Conservation (phyloP, 345 rosid species). For the Eucalyptus victrix region DNA sequence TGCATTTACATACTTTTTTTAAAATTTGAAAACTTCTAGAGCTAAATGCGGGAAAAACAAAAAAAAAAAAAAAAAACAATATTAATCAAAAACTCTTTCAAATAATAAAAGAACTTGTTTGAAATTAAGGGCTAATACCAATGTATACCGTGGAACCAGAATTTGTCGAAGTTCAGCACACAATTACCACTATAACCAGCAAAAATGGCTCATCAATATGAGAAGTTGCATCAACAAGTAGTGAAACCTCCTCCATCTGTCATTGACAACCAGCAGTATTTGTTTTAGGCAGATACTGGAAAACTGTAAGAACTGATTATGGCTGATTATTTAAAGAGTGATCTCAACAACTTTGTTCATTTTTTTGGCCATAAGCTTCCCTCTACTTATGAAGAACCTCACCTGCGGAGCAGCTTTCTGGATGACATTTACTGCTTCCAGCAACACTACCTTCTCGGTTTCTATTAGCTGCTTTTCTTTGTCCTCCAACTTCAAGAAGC, state of each 20-base stretch:
- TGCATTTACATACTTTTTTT: not conserved
- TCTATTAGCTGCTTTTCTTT: conserved; percentile 57
- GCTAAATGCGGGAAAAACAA: not conserved
- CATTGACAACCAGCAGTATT: conserved; percentile 11
- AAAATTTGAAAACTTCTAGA: not conserved
- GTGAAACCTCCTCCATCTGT: conserved; percentile 95
- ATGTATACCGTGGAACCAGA: conserved; percentile 91
- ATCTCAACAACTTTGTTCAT: conserved; percentile 29
- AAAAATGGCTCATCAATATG: conserved; percentile 94
- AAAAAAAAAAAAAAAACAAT: not conserved
- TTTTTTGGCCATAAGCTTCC: not conserved
- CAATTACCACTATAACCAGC: conserved; percentile 98
- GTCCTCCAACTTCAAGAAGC: conserved; percentile 58
- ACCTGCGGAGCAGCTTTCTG: conserved; percentile 93
- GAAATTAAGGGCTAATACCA: conserved; percentile 92
- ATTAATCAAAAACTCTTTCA: conserved; percentile 10
- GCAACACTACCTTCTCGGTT: conserved; percentile 54
- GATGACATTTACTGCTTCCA: conserved; percentile 49
- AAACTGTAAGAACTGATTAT: not conserved
- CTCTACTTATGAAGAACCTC: conserved; percentile 24
- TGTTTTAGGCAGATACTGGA: conserved; percentile 11
- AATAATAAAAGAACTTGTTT: conserved; percentile 15
- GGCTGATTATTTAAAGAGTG: conserved; percentile 10
- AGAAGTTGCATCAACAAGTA: conserved; percentile 78
- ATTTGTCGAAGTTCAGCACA: conserved; percentile 96